These are phyloP conservation scores for Penicillium rolfsii DNA, from an alignment of 2,329 filamentous ascomycete species.

Conservation along the genomic window DNA sequence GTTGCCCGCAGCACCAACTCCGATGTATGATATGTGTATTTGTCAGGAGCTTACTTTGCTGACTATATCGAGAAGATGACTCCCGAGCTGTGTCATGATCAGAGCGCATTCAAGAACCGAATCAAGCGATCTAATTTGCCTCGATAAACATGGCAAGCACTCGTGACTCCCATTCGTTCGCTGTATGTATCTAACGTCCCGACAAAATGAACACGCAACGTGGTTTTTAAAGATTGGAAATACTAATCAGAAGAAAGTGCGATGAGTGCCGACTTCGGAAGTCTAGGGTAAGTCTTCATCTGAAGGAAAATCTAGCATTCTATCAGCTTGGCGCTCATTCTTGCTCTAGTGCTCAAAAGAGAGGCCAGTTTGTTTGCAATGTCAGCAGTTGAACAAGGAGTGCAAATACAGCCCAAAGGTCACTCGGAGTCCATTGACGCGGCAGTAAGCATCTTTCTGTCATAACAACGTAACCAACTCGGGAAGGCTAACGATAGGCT, in stretches of 20 bases:
- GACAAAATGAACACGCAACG: not conserved
- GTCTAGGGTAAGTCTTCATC: conserved; percentile 38
- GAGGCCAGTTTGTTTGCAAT: conserved; percentile 44
- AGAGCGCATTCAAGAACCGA: conserved; percentile 34
- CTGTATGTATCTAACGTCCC: conserved; percentile 34
- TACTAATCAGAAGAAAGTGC: conserved; percentile 34
- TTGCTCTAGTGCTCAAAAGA: conserved; percentile 46
- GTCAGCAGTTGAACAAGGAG: conserved; percentile 44
- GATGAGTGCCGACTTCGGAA: conserved; percentile 47
- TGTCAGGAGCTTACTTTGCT: conserved; percentile 19
- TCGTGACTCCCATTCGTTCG: conserved; percentile 47
- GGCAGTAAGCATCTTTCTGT: conserved; percentile 39
- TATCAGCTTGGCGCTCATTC: conserved; percentile 9
- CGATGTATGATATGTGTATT: not conserved
- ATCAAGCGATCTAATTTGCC: conserved; percentile 27
- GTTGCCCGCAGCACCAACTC: not conserved
- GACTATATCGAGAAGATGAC: conserved; percentile 38
- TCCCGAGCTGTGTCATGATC: conserved; percentile 36
- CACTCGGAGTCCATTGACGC: conserved; percentile 47
- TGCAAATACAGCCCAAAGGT: conserved; percentile 50
- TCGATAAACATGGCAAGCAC: conserved; percentile 44
- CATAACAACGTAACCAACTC: conserved; percentile 13
- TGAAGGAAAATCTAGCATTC: not conserved
- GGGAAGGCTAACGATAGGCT: conserved; percentile 17
- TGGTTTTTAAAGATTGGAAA: not conserved